A percentile compares a stretch with the other conserved stretches of the same genome.
phyloP scores from a whole-genome alignment of 139 green algal species.

The Coelastrella sp. region DNA sequence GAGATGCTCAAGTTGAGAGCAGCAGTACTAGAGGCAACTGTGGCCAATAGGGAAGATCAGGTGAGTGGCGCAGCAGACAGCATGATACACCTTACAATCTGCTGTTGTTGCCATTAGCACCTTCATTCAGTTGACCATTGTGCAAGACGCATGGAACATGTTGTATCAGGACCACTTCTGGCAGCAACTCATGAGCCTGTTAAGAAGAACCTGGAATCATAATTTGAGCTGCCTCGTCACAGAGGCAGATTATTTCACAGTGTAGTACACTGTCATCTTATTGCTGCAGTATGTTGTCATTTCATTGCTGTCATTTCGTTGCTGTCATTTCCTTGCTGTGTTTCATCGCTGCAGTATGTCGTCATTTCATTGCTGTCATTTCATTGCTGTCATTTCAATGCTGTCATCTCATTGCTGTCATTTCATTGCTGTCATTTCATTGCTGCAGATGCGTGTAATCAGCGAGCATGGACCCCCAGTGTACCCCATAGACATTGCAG shows the following conservation, averaged over 20 bases:
- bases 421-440: background rate
- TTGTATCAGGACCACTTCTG: too few relatives aligned
- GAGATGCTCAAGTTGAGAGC: constrained; percentile 40
- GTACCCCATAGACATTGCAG: background rate
- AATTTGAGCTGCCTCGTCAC: too few relatives aligned
- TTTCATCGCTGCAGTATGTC: too few relatives aligned
- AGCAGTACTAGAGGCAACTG: constrained; percentile 16
- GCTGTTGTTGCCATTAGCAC: background rate
- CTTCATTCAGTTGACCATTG: background rate
- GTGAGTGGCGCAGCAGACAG: background rate
- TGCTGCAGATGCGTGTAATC: constrained; percentile 28
- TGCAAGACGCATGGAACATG: background rate
- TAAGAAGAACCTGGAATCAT: too few relatives aligned
- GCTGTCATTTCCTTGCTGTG: too few relatives aligned
- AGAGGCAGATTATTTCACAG: too few relatives aligned
- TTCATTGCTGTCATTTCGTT: background rate
- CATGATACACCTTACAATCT: too few relatives aligned
- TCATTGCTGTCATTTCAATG: background rate
- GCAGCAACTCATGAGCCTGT: too few relatives aligned
- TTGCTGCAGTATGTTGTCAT: background rate
- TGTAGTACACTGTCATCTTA: background rate
- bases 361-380: background rate
- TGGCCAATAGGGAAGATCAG: constrained; percentile 22
- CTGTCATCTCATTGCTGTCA: background rate
- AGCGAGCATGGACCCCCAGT: constrained; percentile 18